phyloP scores from a whole-genome alignment of 23 red algal species.

The Gracilaria domingensis region DNA sequence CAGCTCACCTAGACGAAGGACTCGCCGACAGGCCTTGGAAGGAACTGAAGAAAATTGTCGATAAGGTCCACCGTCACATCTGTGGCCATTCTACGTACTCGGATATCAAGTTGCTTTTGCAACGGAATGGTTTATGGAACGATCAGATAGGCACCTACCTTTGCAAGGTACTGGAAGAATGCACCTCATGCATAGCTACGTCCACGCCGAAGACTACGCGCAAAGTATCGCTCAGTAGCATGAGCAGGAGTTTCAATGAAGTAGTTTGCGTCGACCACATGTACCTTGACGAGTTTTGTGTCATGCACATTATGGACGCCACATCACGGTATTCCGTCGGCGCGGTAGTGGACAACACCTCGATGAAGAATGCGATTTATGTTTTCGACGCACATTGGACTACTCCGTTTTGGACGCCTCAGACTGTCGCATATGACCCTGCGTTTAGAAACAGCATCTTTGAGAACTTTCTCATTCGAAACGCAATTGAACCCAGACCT shows the following conservation, averaged over 20 bases:
- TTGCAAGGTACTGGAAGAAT: background rate
- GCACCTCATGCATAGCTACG: background rate
- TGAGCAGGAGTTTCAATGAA: background rate
- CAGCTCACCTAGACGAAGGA: background rate
- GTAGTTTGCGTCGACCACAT: background rate
- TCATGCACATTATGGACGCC: background rate
- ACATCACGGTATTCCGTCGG: background rate
- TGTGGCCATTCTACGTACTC: conserved; percentile 18
- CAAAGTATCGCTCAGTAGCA: background rate
- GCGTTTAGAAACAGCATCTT: conserved; percentile 21
- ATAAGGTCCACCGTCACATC: conserved; percentile 19
- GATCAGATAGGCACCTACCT: background rate
- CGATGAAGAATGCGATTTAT: background rate
- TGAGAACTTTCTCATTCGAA: background rate
- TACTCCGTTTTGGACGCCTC: background rate
- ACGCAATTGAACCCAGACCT: background rate
- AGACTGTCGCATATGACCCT: conserved; percentile 2
- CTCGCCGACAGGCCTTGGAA: background rate
- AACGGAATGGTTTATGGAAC: conserved; percentile 11
- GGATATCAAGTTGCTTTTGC: conserved; percentile 13
- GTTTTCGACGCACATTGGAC: background rate
- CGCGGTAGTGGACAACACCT: background rate
- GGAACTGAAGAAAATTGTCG: background rate
- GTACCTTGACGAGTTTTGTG: background rate
- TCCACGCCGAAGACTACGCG: background rate